Evolutionary conservation across 352 stramenopile genomes (phyloP).

Genomic region (Globisporangium uncinulatum): DNA sequence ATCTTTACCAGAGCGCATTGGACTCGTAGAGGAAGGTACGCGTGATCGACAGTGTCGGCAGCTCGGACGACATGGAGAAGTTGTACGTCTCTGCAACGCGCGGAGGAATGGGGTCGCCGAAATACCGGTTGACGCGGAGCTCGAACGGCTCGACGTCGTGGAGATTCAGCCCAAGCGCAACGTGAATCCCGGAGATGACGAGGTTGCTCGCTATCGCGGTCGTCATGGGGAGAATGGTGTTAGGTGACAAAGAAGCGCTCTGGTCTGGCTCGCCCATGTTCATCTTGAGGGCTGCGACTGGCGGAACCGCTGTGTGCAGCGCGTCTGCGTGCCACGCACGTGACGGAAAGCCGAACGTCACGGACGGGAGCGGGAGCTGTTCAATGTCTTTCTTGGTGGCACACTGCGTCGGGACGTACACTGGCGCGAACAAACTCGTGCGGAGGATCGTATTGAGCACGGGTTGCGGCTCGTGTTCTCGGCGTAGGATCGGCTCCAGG

Average conservation of each 20-base stretch:
- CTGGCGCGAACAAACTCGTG: neutral
- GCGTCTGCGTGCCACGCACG: slow-evolving; percentile 7
- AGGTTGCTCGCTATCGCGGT: slow-evolving; percentile 1
- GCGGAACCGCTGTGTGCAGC: neutral
- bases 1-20: neutral
- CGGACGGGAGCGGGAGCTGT: neutral
- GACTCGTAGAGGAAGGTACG: neutral
- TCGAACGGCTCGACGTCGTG: neutral
- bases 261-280: neutral
- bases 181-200: slow-evolving; percentile 1
- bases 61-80: neutral
- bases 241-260: neutral
- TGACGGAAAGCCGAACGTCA: slow-evolving; percentile 14
- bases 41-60: neutral
- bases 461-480: slow-evolving; percentile 4
- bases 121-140: slow-evolving; percentile 1
- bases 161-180: neutral
- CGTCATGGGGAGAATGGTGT: slow-evolving; percentile 8
- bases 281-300: slow-evolving; percentile 6
- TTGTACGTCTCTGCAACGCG: neutral
- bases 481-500: neutral
- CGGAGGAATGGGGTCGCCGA: neutral
- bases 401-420: neutral
- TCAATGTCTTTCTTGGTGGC: neutral
- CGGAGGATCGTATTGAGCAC: slow-evolving; percentile 15